Base-by-base conservation (phyloP, 2,329 filamentous ascomycete species). In the Xylariaceae sp. region DNA sequence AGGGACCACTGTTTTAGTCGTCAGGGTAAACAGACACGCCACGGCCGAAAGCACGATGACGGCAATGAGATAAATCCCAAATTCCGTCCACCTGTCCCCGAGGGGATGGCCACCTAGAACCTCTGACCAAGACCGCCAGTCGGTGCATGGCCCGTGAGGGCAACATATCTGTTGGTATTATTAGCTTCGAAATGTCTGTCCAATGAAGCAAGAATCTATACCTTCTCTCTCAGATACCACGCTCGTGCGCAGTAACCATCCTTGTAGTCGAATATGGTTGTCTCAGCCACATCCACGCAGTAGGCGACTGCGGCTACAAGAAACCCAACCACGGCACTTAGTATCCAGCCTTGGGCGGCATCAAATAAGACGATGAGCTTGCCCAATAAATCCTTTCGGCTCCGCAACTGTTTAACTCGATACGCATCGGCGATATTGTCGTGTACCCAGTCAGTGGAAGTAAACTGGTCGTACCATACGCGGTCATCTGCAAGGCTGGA, bases 401-500 rank as follows among this genome's bases (percentile, higher is more conserved):
- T 87, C 48, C 91, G 86, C 40, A 99, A 81, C 50, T 87, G 87
- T 72, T 96, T 95, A 48, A 96, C 86, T 21, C 95, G 89, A 67
- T 92, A 91, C 9, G 93, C 91, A 74, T 98, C 95, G 67, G 92
- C 91, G 65, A 99, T 97, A 72, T 89, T 93, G 74, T 99, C 95
- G 71, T 96, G 93, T 0, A 99, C 93, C 95, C 95, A 99, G 73
- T 99, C 93, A 52, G 91, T 97, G 6, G 91, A 96, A 5, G 92
- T 96, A 69, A 96, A 96, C 74, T 99, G 95, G 77, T 99, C 95
- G 75, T 98, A 98, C 95, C 95, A 98, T 9, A 96, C 89, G 57
- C 95, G 87, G 65, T 98, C 92, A 69, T 97, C 90, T 48, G 88
- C 79, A 65, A 86, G 88, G 9, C 89, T 75, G 3, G 85, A 87